Conservation (phyloP, 768 basidiomycete genomes). For the Cyclocybe cylindracea region DNA sequence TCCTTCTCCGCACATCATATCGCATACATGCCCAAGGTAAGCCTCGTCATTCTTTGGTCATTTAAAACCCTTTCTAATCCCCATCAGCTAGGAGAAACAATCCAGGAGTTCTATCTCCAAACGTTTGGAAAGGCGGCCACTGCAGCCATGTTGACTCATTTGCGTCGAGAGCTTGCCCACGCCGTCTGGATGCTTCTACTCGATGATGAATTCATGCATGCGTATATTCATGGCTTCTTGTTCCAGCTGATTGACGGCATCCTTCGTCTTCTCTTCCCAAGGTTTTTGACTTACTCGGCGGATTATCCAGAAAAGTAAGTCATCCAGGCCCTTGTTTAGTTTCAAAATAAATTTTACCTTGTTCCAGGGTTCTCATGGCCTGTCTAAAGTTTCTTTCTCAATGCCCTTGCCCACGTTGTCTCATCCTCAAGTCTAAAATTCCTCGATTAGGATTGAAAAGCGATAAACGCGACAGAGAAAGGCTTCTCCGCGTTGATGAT, state of each 20-base stretch:
- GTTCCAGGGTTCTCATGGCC: slow-evolving; percentile 8
- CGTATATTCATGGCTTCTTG: slow-evolving; percentile 30
- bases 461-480: slow-evolving; percentile 4
- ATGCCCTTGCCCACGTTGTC: slow-evolving; percentile 11
- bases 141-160: slow-evolving; percentile 16
- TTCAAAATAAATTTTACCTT: too few species aligned
- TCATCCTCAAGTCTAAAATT: slow-evolving; percentile 11
- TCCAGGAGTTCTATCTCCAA: slow-evolving; percentile 11
- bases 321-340: too few species aligned
- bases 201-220: slow-evolving; percentile 13
- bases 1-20: slow-evolving; percentile 33
- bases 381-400: neutral
- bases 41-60: slow-evolving; percentile 1
- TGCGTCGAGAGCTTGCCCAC: too few species aligned
- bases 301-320: slow-evolving; percentile 39
- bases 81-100: slow-evolving; percentile 13
- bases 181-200: too few species aligned
- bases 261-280: slow-evolving; percentile 25
- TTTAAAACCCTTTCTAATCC: slow-evolving; percentile 1
- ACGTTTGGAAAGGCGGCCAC: slow-evolving; percentile 1
- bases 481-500: slow-evolving; percentile 9
- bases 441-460: slow-evolving; percentile 22
- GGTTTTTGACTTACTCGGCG: slow-evolving; percentile 34
- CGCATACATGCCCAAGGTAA: slow-evolving; percentile 39
- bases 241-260: slow-evolving; percentile 32